Evolutionary conservation across 2,329 filamentous ascomycete species (phyloP).

Genomic region (Colletotrichum musicola): DNA sequence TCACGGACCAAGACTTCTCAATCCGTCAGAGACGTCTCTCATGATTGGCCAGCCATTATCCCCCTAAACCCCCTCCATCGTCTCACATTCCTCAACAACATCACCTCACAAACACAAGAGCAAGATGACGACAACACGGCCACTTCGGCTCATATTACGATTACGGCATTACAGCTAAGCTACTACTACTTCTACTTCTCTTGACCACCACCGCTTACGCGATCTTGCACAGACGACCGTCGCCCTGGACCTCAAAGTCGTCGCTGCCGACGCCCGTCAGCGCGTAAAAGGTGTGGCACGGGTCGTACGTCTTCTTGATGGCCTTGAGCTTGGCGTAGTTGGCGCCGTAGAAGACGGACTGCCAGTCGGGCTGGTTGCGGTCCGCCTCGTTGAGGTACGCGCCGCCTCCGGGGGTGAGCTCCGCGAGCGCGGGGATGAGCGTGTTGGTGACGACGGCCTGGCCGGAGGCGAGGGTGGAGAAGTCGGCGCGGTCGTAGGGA

Average conservation of each 20-base stretch:
- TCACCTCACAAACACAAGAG: background rate
- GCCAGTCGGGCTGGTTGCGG: constrained; percentile 58
- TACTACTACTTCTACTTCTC: background rate
- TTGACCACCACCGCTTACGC: background rate
- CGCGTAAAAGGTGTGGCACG: constrained; percentile 61
- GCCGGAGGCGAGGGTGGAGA: constrained; percentile 27
- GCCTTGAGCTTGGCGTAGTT: constrained; percentile 56
- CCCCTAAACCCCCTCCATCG: background rate
- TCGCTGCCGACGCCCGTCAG: constrained; percentile 64
- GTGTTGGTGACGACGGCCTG: constrained; percentile 24
- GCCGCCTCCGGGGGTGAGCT: constrained; percentile 53
- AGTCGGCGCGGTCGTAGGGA: constrained; percentile 22
- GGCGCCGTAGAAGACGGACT: constrained; percentile 59
- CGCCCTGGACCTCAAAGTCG: constrained; percentile 54
- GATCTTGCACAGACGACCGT: constrained; percentile 40
- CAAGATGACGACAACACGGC: too few relatives aligned
- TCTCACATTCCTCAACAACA: background rate
- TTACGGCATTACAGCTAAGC: background rate
- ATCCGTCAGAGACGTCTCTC: background rate
- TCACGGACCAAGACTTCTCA: background rate
- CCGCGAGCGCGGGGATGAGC: constrained; percentile 22
- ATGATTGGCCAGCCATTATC: background rate
- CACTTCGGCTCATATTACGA: background rate
- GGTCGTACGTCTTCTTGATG: constrained; percentile 64
- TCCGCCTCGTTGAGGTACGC: constrained; percentile 66